A percentile compares a stretch with the other conserved stretches of the same genome.
These are phyloP conservation scores for Misopates orontium DNA, from an alignment of 257 asterid species.

Conservation along the genomic window DNA sequence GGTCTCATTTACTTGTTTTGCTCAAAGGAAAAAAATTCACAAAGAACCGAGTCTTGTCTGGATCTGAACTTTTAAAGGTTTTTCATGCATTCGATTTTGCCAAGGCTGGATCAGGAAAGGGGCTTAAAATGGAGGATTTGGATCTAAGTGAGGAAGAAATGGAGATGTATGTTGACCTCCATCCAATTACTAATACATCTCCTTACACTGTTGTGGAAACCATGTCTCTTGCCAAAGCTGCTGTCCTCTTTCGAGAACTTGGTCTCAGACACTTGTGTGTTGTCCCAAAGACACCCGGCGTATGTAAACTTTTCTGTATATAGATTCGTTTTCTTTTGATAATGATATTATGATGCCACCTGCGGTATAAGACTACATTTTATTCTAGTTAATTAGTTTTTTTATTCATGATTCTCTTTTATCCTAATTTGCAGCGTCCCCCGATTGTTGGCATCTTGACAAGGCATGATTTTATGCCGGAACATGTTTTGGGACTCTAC, in stretches of 20 bases:
- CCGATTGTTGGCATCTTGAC: constrained; percentile 80
- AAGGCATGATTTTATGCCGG: constrained; percentile 78
- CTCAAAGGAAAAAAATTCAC: constrained; percentile 63
- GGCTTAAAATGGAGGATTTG: constrained; percentile 77
- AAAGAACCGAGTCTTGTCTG: constrained; percentile 44
- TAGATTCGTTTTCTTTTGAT: neutral
- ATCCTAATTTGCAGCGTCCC: constrained; percentile 53
- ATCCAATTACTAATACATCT: constrained; percentile 83
- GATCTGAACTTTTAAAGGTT: constrained; percentile 43
- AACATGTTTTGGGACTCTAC: constrained; percentile 71
- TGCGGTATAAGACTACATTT: neutral
- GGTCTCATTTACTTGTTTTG: constrained; percentile 87
- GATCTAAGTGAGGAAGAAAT: constrained; percentile 65
- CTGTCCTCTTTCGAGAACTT: constrained; percentile 75
- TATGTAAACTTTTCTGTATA: constrained; percentile 26
- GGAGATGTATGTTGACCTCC: constrained; percentile 95
- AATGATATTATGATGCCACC: neutral
- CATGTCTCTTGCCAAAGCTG: constrained; percentile 97
- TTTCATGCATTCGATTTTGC: constrained; percentile 83
- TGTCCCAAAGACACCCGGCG: constrained; percentile 83
- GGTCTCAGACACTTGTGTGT: constrained; percentile 92
- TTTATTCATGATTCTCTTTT: constrained; percentile 1
- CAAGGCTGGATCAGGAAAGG: constrained; percentile 92
- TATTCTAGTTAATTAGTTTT: neutral
- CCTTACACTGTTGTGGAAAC: constrained; percentile 92